A percentile compares a stretch with the other conserved stretches of the same genome.
These are phyloP conservation scores for Hebeloma cylindrosporum DNA, from an alignment of 768 basidiomycete species.

Conservation along the genomic window DNA sequence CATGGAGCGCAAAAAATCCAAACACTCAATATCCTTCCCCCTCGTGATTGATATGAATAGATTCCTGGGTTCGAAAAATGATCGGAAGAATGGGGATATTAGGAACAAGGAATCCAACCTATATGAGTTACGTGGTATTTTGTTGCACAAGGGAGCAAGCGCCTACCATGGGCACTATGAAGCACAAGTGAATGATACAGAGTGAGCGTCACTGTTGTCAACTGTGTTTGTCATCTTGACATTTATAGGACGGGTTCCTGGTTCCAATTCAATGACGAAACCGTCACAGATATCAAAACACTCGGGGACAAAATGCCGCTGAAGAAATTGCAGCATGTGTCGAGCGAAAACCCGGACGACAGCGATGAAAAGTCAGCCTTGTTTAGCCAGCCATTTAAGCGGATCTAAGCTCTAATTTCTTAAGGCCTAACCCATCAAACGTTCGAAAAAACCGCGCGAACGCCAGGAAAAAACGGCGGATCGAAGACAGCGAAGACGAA, in stretches of 20 bases:
- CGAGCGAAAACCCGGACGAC: slow-evolving; percentile 27
- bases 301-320: slow-evolving; percentile 45
- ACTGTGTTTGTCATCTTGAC: slow-evolving; percentile 8
- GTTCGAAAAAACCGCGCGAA: slow-evolving; percentile 36
- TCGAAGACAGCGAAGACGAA: slow-evolving; percentile 64
- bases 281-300: slow-evolving; percentile 61
- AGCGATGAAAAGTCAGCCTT: slow-evolving; percentile 14
- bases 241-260: slow-evolving; percentile 61
- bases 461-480: slow-evolving; percentile 51
- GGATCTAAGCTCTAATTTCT: slow-evolving; percentile 4
- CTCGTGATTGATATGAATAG: slow-evolving; percentile 66
- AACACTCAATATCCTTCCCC: slow-evolving; percentile 80
- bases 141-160: slow-evolving; percentile 89
- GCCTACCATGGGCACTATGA: slow-evolving; percentile 92
- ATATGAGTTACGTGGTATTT: slow-evolving; percentile 85
- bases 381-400: neutral
- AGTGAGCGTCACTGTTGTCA: slow-evolving; percentile 42
- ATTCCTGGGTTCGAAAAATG: slow-evolving; percentile 46
- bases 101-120: slow-evolving; percentile 29
- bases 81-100: slow-evolving; percentile 13
- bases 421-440: slow-evolving; percentile 29
- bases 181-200: slow-evolving; percentile 74
- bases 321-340: slow-evolving; percentile 30
- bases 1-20: slow-evolving; percentile 85
- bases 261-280: slow-evolving; percentile 94